Evolutionary conservation across 495 filamentous ascomycete genomes (phyloP).

Genomic region (Hyaloscypha hepaticicola): DNA sequence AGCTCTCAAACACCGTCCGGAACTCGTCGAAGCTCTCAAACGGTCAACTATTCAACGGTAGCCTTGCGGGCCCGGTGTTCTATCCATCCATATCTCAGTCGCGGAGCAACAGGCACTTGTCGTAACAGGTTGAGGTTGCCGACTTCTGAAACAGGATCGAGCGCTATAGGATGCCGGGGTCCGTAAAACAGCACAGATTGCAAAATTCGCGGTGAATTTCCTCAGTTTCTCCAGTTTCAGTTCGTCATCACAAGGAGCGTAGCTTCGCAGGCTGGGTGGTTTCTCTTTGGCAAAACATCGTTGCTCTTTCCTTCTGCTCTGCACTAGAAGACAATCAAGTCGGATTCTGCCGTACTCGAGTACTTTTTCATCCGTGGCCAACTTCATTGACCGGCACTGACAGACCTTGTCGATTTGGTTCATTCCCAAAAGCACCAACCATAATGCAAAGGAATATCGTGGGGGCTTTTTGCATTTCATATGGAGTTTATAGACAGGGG

Average conservation of each 20-base stretch:
- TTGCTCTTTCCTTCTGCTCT: constrained; percentile 25
- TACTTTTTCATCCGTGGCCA: constrained; percentile 7
- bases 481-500: background rate
- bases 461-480: constrained; percentile 23
- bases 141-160: constrained; percentile 4
- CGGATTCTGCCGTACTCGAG: constrained; percentile 26
- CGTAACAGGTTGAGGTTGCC: background rate
- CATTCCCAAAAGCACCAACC: constrained; percentile 12
- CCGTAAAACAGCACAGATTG: constrained; percentile 3
- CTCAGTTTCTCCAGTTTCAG: constrained; percentile 7
- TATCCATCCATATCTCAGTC: constrained; percentile 4
- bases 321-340: constrained; percentile 35
- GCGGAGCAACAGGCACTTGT: background rate
- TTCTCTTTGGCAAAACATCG: constrained; percentile 16
- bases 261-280: constrained; percentile 26
- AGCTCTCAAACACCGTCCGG: constrained; percentile 74
- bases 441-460: background rate
- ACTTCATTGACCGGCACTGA: constrained; percentile 23
- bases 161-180: constrained; percentile 26
- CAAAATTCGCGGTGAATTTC: constrained; percentile 10
- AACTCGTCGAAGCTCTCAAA: constrained; percentile 71
- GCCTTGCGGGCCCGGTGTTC: constrained; percentile 33
- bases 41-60: constrained; percentile 31
- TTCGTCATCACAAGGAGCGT: constrained; percentile 18
- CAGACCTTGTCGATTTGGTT: constrained; percentile 10